phyloP scores from a whole-genome alignment of 1,284 basidiomycete species.

The Exobasidium cylindrosporum region DNA sequence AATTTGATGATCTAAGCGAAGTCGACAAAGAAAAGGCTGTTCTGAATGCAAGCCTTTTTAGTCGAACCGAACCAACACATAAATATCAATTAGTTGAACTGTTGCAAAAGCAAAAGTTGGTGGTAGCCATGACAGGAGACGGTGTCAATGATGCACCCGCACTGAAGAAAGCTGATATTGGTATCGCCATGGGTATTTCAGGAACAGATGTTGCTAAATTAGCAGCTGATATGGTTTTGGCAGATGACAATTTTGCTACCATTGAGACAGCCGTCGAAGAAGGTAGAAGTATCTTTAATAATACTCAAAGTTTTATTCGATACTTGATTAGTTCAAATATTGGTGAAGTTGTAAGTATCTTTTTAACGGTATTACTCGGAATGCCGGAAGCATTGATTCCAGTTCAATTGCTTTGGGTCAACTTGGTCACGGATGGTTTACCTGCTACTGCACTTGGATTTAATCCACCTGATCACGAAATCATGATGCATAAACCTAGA shows the following conservation, averaged over 20 bases:
- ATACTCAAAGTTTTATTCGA: constrained; percentile 96
- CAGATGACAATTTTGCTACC: constrained; percentile 59
- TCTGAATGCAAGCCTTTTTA: constrained; percentile 81
- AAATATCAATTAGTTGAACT: constrained; percentile 93
- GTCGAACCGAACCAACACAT: constrained; percentile 89
- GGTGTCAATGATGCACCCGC: constrained; percentile 59
- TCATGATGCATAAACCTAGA: constrained; percentile 89
- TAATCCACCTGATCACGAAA: constrained; percentile 85
- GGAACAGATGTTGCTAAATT: constrained; percentile 58
- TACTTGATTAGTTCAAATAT: constrained; percentile 86
- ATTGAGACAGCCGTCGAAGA: constrained; percentile 67
- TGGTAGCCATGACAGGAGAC: constrained; percentile 80
- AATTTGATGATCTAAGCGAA: constrained; percentile 76
- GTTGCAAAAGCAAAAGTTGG: constrained; percentile 83
- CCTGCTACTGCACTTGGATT: constrained; percentile 98
- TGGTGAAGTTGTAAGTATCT: constrained; percentile 95
- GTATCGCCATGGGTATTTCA: constrained; percentile 57
- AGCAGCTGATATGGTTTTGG: constrained; percentile 59
- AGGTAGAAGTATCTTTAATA: constrained; percentile 95
- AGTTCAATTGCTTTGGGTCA: constrained; percentile 85
- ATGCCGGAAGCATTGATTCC: constrained; percentile 99
- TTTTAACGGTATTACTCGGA: constrained; percentile 90
- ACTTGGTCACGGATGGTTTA: constrained; percentile 68
- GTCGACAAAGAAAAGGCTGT: constrained; percentile 81
- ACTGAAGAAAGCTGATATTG: constrained; percentile 57